These are phyloP conservation scores for Closterium sp. DNA, from an alignment of 139 green algal genomes.

Conservation along the genomic window DNA sequence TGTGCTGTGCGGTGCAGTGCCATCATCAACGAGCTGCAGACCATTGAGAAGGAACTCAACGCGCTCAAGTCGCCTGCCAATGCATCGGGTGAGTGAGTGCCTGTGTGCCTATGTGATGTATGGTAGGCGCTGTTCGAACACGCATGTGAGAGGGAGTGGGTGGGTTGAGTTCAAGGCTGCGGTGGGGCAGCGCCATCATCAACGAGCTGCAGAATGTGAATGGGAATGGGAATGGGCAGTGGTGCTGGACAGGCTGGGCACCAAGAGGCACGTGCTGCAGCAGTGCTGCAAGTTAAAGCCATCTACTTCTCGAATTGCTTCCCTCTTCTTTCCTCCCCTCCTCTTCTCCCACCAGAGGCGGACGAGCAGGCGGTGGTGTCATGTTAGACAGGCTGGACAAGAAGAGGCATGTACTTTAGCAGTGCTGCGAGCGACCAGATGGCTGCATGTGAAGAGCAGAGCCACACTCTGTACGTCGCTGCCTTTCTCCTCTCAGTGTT, in stretches of 20 bases:
- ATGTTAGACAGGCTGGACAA: conserved; percentile 18
- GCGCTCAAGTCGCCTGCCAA: neutral
- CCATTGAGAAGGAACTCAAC: neutral
- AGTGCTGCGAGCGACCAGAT: neutral
- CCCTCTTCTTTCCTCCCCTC: neutral
- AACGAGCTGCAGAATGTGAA: neutral
- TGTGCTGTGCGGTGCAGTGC: too few species aligned
- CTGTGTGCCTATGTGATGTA: too few species aligned
- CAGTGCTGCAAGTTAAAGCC: too few species aligned
- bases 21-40: neutral
- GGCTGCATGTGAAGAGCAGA: too few species aligned
- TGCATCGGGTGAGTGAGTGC: neutral
- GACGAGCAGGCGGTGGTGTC: neutral
- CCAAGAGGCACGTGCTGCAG: too few species aligned
- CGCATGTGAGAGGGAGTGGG: conserved; percentile 5
- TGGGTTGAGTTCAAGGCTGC: conserved; percentile 17
- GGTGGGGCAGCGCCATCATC: neutral
- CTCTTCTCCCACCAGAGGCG: neutral
- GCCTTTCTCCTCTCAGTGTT: neutral
- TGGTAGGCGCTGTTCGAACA: neutral
- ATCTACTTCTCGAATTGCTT: neutral
- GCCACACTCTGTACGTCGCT: neutral
- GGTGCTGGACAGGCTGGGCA: too few species aligned
- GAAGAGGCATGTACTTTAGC: neutral
- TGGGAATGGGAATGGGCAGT: too few species aligned